Evolutionary conservation across 2,329 filamentous ascomycete genomes (phyloP).

Genomic region (Aureobasidium sp.): DNA sequence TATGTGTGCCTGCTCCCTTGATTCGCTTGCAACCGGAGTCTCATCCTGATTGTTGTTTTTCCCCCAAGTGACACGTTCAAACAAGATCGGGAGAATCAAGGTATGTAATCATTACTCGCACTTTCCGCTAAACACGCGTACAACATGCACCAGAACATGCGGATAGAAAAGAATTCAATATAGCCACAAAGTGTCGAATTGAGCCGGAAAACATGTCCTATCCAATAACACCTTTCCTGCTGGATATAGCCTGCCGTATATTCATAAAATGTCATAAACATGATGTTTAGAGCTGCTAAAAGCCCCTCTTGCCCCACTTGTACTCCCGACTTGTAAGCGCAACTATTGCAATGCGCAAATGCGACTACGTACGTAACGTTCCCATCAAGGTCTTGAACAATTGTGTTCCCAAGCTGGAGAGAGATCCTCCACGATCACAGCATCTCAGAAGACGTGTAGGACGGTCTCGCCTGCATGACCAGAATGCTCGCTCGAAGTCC

Average conservation of each 20-base stretch:
- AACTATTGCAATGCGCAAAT: not conserved
- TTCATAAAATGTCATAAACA: constrained; percentile 6
- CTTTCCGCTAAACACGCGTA: not conserved
- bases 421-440: not conserved
- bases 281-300: not conserved
- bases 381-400: not conserved
- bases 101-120: not conserved
- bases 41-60: not conserved
- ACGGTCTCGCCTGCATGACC: constrained; percentile 55
- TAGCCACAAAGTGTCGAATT: not conserved
- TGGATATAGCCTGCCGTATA: not conserved
- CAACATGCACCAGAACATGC: not conserved
- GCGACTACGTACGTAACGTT: not conserved
- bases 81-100: not conserved
- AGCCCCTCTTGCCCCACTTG: not conserved
- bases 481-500: constrained; percentile 61
- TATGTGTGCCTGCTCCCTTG: not conserved
- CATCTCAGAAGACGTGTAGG: not conserved
- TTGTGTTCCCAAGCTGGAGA: not conserved
- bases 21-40: not conserved
- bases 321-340: not conserved
- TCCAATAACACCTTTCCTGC: not conserved
- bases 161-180: not conserved
- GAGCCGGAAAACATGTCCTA: not conserved
- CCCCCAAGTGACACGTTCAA: not conserved